Evolutionary conservation across 192 early-diverging fungal genomes (phyloP), one percentile per base, ranked within the genome.

Genomic region (Backusella morwellensis): DNA sequence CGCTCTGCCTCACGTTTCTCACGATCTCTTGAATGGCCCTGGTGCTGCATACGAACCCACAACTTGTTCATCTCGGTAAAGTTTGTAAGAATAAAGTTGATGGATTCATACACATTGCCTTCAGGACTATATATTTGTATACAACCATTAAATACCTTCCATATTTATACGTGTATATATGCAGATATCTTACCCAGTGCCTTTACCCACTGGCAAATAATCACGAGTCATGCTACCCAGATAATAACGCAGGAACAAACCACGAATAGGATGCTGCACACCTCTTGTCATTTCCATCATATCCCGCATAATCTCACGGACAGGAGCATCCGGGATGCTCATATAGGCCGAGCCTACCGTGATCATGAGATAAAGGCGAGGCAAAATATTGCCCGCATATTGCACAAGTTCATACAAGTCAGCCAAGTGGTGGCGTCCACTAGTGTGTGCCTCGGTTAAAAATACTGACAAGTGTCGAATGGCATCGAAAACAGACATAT

Each of bases 21-120:
- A 23, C 95, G 91, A 81, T 99, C 98, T 9, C 95, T 86, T 50
- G 92, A 94, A 80, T 95, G 91, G 21, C 98, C 98, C 81, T 98
- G 96, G 84, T 97, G 94, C 84, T 99, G 98, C 78, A 99, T 82
- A 1, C 98, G 94, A 12, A 99, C 98, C 98, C 98, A 99, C 19
- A 99, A 89, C 86, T 99, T 99, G 86, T 99, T 99, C 97, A 98
- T 99, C 87, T 99, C 98, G 41, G 96, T 94, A 86, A 99, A 98
- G 79, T 99, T 99, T 56, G 94, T 96, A 42, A 99, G 84, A 74
- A 95, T 97, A 78, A 99, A 99, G 50, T 94, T 90, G 75, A 98
- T 97, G 4, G 97, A 96, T 82, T 99, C 97, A 71, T 91, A 83
- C 66, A 98, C 87, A 71, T 92, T 94, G 71, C 97, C 97, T 77